Evolutionary conservation across 1,139 yeast species (phyloP), one percentile per base, ranked within the genome.

Genomic region (Pneumocystis jirovecii): DNA sequence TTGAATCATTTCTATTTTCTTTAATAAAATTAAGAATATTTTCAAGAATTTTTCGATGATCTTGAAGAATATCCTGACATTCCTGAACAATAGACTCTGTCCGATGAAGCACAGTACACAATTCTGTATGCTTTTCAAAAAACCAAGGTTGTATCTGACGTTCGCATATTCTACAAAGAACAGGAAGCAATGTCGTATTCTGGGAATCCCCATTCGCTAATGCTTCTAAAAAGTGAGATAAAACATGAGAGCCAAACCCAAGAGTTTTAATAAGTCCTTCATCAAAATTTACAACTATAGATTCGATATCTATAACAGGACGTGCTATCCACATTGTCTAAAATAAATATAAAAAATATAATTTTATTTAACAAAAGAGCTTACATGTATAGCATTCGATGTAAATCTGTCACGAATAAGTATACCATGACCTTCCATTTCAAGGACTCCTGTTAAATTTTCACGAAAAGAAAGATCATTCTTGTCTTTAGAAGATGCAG

Each of bases 381-480:
- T 64, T 69, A 72, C 73, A 74, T 90, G 95, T 0, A 87, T 80
- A 0, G 95, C 90, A n/a, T 80, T 74, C 17, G 79, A 79, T 0
- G 84, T 78, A 63, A 78, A 77, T 3, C 81, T 75, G 71, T 87
- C 87, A 70, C 85, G 88, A n/a, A 93, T 86, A 50, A 93, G 75
- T n/a, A 93, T 86, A 6, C 99, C 99, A 72, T 91, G 97, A 0
- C 96, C 97, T 74, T 91, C 98, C 60, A 93, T 77, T 71, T 89
- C 95, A 73, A 76, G 63, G 61, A 61, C 62, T 67, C 57, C 65
- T 56, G 29, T 63, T 65, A 10, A 64, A 60, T 21, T 57, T 63
- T 7, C 34, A 4, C 63, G 12, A 17, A n/a, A 59, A 62, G 8
- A 21, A 44, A 19, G 3, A 8, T 45, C 57, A 45, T 10, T 45